Percentiles rank a stretch among this genome's conserved stretches.
Conservation (phyloP, 192 early-diverging fungal genomes). For the Coemansia sp. region DNA sequence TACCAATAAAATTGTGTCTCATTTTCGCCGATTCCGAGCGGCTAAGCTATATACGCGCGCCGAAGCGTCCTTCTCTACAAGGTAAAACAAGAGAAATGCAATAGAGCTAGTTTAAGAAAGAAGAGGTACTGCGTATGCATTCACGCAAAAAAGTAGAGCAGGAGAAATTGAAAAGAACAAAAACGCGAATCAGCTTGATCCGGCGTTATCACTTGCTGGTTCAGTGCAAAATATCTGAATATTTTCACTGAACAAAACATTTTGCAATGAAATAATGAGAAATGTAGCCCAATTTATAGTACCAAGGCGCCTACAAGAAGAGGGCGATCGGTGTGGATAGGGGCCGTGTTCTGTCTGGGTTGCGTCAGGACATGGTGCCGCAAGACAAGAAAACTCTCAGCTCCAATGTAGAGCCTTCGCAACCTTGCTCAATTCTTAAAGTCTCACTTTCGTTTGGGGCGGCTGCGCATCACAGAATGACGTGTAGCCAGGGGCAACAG, state of each 20-base stretch:
- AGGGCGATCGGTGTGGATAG: constrained; percentile 40
- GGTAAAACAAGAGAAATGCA: not conserved
- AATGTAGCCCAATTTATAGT: constrained; percentile 33
- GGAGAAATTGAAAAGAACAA: not conserved
- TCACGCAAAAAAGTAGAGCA: not conserved
- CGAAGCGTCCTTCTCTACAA: constrained; percentile 1
- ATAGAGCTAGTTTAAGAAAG: not conserved
- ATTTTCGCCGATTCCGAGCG: constrained; percentile 25
- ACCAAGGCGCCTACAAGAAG: constrained; percentile 20
- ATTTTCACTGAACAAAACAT: no score
- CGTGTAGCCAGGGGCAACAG: not conserved
- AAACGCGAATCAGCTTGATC: not conserved
- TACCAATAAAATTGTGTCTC: constrained; percentile 79
- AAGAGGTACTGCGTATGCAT: not conserved
- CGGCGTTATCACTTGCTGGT: not conserved
- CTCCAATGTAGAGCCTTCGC: constrained; percentile 20
- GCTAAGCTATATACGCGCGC: not conserved
- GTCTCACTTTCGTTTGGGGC: not conserved
- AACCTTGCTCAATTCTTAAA: constrained; percentile 31
- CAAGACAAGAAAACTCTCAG: constrained; percentile 39
- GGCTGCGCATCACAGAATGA: not conserved
- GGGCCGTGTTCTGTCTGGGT: constrained; percentile 34
- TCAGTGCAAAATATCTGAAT: no score
- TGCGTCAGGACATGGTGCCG: constrained; percentile 27
- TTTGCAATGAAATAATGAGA: not conserved